Percentiles rank a stretch among this genome's conserved stretches.
These are phyloP conservation scores for Climacium dendroides DNA, from an alignment of 225 moss, liverwort and hornwort genomes.

Conservation along the genomic window DNA sequence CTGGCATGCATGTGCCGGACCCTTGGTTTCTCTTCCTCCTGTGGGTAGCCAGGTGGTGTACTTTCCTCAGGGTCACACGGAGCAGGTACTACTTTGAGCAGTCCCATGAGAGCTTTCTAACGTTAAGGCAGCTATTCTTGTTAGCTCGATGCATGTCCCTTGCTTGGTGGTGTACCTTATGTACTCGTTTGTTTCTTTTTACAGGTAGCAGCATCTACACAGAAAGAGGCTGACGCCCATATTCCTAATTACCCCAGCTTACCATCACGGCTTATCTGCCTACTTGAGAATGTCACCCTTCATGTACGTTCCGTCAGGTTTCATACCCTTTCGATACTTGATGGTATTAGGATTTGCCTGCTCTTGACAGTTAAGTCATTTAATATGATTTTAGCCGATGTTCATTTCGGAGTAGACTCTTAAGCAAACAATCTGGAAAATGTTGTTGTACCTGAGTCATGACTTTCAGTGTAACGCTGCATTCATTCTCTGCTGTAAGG, in stretches of 20 bases:
- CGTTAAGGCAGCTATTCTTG: not conserved
- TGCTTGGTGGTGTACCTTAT: not conserved
- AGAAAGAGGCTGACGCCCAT: constrained; percentile 44
- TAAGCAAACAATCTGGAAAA: not conserved
- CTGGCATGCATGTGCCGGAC: constrained; percentile 52
- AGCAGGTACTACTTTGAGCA: constrained; percentile 25
- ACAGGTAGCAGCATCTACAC: constrained; percentile 52
- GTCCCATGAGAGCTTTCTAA: not conserved
- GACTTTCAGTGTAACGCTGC: not conserved
- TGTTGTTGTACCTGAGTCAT: not conserved
- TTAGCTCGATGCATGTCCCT: not conserved
- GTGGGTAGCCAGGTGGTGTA: constrained; percentile 36
- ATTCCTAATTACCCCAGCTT: constrained; percentile 50
- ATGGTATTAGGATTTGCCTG: not conserved
- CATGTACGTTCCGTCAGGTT: constrained; percentile 24
- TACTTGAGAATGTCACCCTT: constrained; percentile 45
- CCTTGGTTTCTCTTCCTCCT: constrained; percentile 45
- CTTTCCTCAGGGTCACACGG: constrained; percentile 51
- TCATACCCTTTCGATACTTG: not conserved
- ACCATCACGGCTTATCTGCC: constrained; percentile 37
- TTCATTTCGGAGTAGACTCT: not conserved
- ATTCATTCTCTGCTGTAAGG: not conserved
- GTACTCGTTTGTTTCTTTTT: not conserved
- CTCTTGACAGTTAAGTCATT: not conserved
- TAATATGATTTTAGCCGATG: not conserved